Percentiles rank a stretch among this genome's conserved stretches.
Evolutionary conservation across 2,329 filamentous ascomycete species (phyloP).

Genomic region (Exophiala aquamarina): DNA sequence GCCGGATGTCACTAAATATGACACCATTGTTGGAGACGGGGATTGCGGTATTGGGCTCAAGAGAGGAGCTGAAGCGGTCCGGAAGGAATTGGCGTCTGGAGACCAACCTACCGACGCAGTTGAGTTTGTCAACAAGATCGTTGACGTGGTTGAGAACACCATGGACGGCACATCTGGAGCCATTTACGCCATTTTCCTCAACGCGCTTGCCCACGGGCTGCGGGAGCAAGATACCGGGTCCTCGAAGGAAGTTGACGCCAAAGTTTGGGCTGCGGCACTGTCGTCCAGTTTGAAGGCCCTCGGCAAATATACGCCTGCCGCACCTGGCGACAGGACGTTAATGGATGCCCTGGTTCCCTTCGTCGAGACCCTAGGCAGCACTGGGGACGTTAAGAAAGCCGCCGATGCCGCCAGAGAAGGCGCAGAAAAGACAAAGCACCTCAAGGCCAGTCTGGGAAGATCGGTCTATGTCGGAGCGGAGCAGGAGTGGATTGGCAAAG

Average conservation of each 20-base stretch:
- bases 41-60: conserved; percentile 87
- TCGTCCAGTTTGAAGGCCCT: conserved; percentile 69
- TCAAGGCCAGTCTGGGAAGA: conserved; percentile 84
- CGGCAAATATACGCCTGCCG: conserved; percentile 82
- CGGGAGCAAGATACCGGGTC: conserved; percentile 52
- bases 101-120: conserved; percentile 57
- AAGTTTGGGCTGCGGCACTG: conserved; percentile 67
- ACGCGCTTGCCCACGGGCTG: conserved; percentile 72
- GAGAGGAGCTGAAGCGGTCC: conserved; percentile 72
- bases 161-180: conserved; percentile 79
- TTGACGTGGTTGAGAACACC: conserved; percentile 63
- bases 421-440: conserved; percentile 82
- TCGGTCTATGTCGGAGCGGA: conserved; percentile 77
- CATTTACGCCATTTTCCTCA: conserved; percentile 85
- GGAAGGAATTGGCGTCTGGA: conserved; percentile 42
- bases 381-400: conserved; percentile 68
- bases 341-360: conserved; percentile 90
- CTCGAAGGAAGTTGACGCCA: conserved; percentile 46
- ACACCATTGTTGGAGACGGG: conserved; percentile 84
- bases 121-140: conserved; percentile 60
- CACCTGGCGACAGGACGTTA: conserved; percentile 83
- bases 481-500: conserved; percentile 64
- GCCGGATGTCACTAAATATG: conserved; percentile 65
- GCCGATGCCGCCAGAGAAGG: conserved; percentile 73
- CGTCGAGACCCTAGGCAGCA: conserved; percentile 66